Evolutionary conservation across 2,329 filamentous ascomycete genomes (phyloP).

Genomic region (Alternaria postmessia): DNA sequence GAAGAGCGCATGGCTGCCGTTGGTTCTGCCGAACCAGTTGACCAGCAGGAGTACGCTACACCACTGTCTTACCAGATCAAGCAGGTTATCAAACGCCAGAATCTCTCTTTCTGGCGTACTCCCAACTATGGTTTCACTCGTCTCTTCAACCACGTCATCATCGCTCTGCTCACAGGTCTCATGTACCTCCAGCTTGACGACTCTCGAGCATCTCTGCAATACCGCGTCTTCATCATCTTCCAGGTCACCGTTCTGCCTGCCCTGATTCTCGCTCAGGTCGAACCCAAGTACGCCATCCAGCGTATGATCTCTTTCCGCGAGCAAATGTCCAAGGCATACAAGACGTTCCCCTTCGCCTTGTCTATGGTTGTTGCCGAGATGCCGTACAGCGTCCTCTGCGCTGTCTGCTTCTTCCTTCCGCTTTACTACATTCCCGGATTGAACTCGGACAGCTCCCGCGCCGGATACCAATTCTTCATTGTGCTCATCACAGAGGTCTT

Average conservation of each 20-base stretch:
- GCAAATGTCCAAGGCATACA: constrained; percentile 85
- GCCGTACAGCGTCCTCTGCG: constrained; percentile 82
- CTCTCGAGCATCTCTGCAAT: constrained; percentile 78
- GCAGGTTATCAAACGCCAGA: constrained; percentile 75
- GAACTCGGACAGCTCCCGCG: constrained; percentile 67
- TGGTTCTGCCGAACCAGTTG: constrained; percentile 52
- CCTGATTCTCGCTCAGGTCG: constrained; percentile 82
- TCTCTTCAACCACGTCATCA: constrained; percentile 82
- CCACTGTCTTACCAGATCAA: constrained; percentile 81
- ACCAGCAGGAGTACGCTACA: constrained; percentile 82
- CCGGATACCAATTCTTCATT: constrained; percentile 89
- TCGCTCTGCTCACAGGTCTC: constrained; percentile 80
- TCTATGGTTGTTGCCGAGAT: constrained; percentile 84
- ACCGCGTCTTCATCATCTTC: constrained; percentile 90
- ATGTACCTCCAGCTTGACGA: constrained; percentile 81
- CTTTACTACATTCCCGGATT: constrained; percentile 87
- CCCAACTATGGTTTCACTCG: constrained; percentile 90
- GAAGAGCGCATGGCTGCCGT: constrained; percentile 62
- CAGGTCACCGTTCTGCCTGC: constrained; percentile 85
- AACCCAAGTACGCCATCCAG: constrained; percentile 82
- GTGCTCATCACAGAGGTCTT: constrained; percentile 85
- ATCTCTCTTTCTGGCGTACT: constrained; percentile 82
- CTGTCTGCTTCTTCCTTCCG: constrained; percentile 80
- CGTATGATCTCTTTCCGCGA: constrained; percentile 87
- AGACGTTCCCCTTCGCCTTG: constrained; percentile 76